These are phyloP conservation scores for Bocquillonia castaneifolia DNA, from an alignment of 441 rosid genomes.

Conservation along the genomic window DNA sequence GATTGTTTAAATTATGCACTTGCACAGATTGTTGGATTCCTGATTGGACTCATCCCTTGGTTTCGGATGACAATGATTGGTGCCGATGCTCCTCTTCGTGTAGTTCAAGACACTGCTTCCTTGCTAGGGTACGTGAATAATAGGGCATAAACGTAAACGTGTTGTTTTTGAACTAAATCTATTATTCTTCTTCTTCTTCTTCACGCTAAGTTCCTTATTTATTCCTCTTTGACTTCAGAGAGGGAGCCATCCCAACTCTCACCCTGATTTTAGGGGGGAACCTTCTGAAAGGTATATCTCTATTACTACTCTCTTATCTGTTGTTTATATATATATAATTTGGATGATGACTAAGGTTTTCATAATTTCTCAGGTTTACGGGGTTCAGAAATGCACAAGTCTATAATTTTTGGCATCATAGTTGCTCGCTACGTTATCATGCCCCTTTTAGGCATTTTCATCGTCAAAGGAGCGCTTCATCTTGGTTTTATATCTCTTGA, in stretches of 20 bases:
- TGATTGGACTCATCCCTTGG: slow-evolving; percentile 48
- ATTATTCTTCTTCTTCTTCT: background rate
- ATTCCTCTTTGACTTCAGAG: slow-evolving; percentile 34
- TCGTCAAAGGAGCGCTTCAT: slow-evolving; percentile 43
- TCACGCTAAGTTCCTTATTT: background rate
- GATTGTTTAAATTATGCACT: background rate
- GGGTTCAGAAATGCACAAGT: slow-evolving; percentile 40
- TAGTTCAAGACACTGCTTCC: slow-evolving; percentile 53
- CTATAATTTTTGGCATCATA: slow-evolving; percentile 47
- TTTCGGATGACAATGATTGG: slow-evolving; percentile 49
- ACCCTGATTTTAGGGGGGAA: slow-evolving; percentile 74
- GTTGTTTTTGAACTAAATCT: too few species aligned
- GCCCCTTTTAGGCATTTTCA: slow-evolving; percentile 52
- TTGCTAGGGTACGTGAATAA: slow-evolving; percentile 48
- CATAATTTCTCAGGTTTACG: slow-evolving; percentile 34
- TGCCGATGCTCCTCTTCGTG: slow-evolving; percentile 62
- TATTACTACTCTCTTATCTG: too few species aligned
- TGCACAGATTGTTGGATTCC: slow-evolving; percentile 52
- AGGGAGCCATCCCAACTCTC: slow-evolving; percentile 64
- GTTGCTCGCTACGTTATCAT: slow-evolving; percentile 47
- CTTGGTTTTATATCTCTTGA: slow-evolving; percentile 39
- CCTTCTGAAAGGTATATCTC: slow-evolving; percentile 69
- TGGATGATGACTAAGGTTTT: background rate
- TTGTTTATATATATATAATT: background rate
- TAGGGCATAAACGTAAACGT: too few species aligned